phyloP scores from a whole-genome alignment of 257 asterid genomes.

The Nyctanthes arbortristis region DNA sequence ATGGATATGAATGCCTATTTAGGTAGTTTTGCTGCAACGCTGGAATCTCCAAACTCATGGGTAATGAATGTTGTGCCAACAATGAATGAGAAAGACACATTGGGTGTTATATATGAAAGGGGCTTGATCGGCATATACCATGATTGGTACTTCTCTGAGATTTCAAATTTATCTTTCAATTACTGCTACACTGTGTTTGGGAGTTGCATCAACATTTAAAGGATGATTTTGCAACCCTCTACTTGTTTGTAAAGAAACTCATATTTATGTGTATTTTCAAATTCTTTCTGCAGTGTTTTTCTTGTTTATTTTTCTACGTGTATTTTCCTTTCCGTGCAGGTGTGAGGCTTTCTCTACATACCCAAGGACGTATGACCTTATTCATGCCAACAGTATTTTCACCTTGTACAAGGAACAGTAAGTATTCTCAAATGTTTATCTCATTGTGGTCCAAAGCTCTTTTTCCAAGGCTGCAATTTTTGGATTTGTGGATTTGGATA shows the following conservation, averaged over 20 bases:
- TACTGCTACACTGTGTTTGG: neutral
- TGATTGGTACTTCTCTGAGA: slow-evolving; percentile 37
- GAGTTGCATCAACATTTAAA: too few relatives aligned
- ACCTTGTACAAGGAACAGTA: slow-evolving; percentile 45
- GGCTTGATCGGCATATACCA: slow-evolving; percentile 49
- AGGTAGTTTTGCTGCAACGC: slow-evolving; percentile 53
- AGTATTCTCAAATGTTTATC: slow-evolving; percentile 11
- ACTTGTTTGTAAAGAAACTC: neutral
- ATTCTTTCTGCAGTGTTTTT: neutral
- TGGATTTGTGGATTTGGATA: neutral
- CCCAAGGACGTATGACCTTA: slow-evolving; percentile 49
- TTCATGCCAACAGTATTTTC: slow-evolving; percentile 43
- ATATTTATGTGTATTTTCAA: too few relatives aligned
- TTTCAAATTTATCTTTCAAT: neutral
- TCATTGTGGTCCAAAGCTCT: neutral
- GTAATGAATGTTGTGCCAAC: slow-evolving; percentile 55
- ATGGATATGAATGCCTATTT: slow-evolving; percentile 58
- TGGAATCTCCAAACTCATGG: slow-evolving; percentile 44
- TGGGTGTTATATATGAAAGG: slow-evolving; percentile 45
- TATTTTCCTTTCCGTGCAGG: slow-evolving; percentile 26
- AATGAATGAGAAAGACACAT: slow-evolving; percentile 39
- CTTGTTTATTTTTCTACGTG: neutral
- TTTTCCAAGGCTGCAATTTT: neutral
- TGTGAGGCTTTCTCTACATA: slow-evolving; percentile 52
- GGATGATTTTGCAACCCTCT: too few relatives aligned